Evolutionary conservation across 2,329 filamentous ascomycete species (phyloP).

Genomic region (Ilyonectria robusta): DNA sequence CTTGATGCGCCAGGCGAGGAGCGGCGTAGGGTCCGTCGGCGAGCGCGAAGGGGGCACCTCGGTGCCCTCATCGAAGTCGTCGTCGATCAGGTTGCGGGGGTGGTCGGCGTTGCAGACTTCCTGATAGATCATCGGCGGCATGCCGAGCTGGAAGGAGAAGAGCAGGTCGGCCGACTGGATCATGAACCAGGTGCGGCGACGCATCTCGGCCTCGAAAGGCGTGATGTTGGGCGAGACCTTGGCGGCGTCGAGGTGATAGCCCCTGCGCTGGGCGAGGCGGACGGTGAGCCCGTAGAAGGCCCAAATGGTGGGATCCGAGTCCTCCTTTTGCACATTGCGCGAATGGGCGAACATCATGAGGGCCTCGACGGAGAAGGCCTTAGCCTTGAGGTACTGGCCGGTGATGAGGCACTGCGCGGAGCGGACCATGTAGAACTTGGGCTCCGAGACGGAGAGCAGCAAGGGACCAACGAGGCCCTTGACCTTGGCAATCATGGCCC

Average conservation of each 20-base stretch:
- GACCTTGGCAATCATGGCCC: conserved; percentile 53
- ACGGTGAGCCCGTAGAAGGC: conserved; percentile 62
- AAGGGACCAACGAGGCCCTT: conserved; percentile 46
- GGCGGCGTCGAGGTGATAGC: conserved; percentile 65
- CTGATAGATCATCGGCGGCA: conserved; percentile 65
- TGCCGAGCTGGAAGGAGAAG: conserved; percentile 67
- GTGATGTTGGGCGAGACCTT: conserved; percentile 58
- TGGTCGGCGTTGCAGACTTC: conserved; percentile 62
- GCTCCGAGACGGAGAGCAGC: conserved; percentile 40
- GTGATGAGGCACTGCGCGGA: conserved; percentile 63
- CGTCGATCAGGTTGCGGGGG: conserved; percentile 63
- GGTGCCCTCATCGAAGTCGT: conserved; percentile 65
- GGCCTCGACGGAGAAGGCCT: conserved; percentile 64
- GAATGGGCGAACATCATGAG: conserved; percentile 62
- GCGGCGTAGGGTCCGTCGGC: conserved; percentile 59
- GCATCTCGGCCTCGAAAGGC: conserved; percentile 66
- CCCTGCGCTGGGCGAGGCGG: conserved; percentile 65
- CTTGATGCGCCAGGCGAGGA: conserved; percentile 60
- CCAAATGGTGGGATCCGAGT: conserved; percentile 62
- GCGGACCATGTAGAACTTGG: conserved; percentile 52
- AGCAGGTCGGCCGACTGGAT: conserved; percentile 63
- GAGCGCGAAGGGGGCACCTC: conserved; percentile 60
- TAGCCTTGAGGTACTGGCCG: conserved; percentile 62
- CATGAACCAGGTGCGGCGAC: conserved; percentile 64
- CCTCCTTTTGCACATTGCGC: conserved; percentile 57